These are phyloP conservation scores for Puccinia sorghi DNA, from an alignment of 1,284 basidiomycete genomes.

Conservation along the genomic window DNA sequence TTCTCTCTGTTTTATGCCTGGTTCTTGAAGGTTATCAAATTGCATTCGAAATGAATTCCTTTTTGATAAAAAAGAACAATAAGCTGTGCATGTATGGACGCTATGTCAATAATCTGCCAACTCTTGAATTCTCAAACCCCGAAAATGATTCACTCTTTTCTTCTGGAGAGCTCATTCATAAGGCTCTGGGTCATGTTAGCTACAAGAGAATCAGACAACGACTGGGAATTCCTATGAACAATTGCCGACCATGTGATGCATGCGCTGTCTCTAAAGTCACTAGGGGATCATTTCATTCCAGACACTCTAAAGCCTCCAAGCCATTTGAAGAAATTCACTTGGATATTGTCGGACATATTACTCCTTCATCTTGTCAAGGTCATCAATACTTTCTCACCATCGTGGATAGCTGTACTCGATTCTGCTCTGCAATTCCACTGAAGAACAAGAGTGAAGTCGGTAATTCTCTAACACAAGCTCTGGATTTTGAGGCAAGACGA, in stretches of 20 bases:
- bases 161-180: background rate
- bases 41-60: background rate
- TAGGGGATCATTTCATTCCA: background rate
- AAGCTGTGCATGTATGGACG: background rate
- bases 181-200: conserved; percentile 7
- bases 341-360: conserved; percentile 1
- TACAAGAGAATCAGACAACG: background rate
- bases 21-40: background rate
- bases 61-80: background rate
- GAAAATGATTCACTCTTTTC: background rate
- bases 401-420: background rate
- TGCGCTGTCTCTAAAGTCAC: background rate
- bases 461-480: background rate
- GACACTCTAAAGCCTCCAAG: background rate
- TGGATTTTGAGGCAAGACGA: background rate
- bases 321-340: conserved; percentile 5
- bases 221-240: background rate
- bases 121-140: background rate
- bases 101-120: background rate
- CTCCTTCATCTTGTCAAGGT: background rate
- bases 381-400: background rate
- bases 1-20: background rate
- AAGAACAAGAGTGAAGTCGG: background rate
- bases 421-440: background rate
- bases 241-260: background rate